Evolutionary conservation across 331 rosid genomes (phyloP).

Genomic region (Erythrophleum ivorense): DNA sequence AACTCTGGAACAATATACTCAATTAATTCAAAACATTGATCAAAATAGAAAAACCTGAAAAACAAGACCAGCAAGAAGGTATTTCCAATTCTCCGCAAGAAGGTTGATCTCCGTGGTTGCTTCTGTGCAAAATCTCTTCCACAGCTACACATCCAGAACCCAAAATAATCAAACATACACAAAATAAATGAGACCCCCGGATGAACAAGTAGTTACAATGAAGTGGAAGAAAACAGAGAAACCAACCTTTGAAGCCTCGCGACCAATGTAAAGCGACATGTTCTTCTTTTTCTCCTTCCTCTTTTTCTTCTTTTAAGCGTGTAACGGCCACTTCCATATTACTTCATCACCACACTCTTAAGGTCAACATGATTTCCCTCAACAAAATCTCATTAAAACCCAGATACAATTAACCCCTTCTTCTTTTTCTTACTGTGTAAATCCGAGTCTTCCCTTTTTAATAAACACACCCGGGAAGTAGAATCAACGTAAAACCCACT

Average conservation of each 20-base stretch:
- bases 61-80: conserved; percentile 82
- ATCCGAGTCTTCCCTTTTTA: conserved; percentile 20
- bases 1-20: conserved; percentile 28
- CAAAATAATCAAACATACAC: conserved; percentile 29
- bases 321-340: conserved; percentile 75
- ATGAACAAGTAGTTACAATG: background rate
- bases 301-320: conserved; percentile 32
- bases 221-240: background rate
- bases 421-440: conserved; percentile 14
- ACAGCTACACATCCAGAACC: conserved; percentile 60
- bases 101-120: conserved; percentile 76
- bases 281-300: conserved; percentile 33
- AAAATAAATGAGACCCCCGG: background rate
- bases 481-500: conserved; percentile 1
- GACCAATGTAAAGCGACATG: conserved; percentile 96
- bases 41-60: conserved; percentile 65
- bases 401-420: conserved; percentile 35
- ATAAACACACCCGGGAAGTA: conserved; percentile 37
- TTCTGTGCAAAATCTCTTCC: conserved; percentile 97
- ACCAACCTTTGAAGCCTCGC: conserved; percentile 92
- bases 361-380: conserved; percentile 56
- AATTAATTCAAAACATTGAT: conserved; percentile 18
- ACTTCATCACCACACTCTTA: conserved; percentile 60
- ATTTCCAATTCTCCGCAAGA: conserved; percentile 86
- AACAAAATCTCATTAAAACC: conserved; percentile 31